Conservation (phyloP, 106 monocot genomes). For the Allium fistulosum region DNA sequence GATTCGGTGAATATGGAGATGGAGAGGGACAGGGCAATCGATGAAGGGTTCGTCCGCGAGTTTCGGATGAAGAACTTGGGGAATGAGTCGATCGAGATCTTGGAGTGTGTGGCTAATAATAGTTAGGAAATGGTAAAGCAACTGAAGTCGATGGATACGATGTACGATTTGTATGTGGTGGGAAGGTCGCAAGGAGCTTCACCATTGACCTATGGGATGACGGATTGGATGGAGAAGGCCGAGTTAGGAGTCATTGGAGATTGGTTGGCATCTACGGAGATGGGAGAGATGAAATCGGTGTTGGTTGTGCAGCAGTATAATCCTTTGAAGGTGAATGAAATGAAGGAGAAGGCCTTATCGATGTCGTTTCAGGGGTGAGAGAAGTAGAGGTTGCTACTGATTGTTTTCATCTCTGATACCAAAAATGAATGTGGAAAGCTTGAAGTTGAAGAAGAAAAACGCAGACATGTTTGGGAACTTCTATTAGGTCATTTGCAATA, state of each 20-base stretch:
- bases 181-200: constrained; percentile 34
- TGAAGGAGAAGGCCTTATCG: no score
- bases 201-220: constrained; percentile 31
- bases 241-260: constrained; percentile 65
- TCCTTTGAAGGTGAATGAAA: no score
- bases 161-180: constrained; percentile 46
- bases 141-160: constrained; percentile 26
- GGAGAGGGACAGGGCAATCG: constrained; percentile 22
- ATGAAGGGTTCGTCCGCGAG: constrained; percentile 55
- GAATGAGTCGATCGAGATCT: constrained; percentile 25
- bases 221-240: constrained; percentile 44
- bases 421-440: no score
- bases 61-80: constrained; percentile 24
- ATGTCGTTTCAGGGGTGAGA: no score
- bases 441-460: no score
- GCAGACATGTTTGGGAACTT: no score
- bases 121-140: constrained; percentile 51
- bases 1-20: not conserved
- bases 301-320: constrained; percentile 59
- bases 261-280: constrained; percentile 50
- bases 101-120: constrained; percentile 33
- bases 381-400: no score
- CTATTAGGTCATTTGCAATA: no score
- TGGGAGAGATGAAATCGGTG: constrained; percentile 31
- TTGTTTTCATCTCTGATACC: no score